These are phyloP conservation scores for Gentiana straminea DNA, from an alignment of 257 asterid species.

Conservation along the genomic window DNA sequence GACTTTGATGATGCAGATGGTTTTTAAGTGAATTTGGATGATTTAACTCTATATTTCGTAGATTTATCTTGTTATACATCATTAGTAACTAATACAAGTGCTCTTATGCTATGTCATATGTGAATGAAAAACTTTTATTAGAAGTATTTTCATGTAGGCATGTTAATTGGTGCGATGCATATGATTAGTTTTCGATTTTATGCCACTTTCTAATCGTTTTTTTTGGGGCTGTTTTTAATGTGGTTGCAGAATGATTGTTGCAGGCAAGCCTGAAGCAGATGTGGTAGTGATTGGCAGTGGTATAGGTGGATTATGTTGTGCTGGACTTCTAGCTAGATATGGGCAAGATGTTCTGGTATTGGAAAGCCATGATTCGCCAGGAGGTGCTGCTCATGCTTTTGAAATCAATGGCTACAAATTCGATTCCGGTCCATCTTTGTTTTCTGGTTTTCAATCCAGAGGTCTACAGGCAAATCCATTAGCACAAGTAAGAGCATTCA, in stretches of 20 bases:
- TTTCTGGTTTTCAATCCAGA: constrained; percentile 88
- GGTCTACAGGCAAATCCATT: constrained; percentile 97
- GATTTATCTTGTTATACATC: too few relatives aligned
- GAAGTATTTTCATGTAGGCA: too few relatives aligned
- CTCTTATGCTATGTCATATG: too few relatives aligned
- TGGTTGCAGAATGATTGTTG: constrained; percentile 44
- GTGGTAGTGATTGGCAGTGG: constrained; percentile 86
- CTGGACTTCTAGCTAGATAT: constrained; percentile 79
- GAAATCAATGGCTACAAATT: constrained; percentile 68
- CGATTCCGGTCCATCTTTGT: constrained; percentile 91
- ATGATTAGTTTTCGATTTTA: too few relatives aligned
- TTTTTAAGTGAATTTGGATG: too few relatives aligned
- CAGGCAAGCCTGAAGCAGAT: constrained; percentile 89
- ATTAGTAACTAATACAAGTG: too few relatives aligned
- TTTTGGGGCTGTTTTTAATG: constrained; percentile 16
- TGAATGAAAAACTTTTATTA: too few relatives aligned
- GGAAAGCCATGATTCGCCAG: constrained; percentile 89
- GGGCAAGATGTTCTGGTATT: constrained; percentile 68
- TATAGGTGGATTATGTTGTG: constrained; percentile 85
- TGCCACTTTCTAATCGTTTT: too few relatives aligned
- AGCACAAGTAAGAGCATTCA: constrained; percentile 48
- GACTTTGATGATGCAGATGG: too few relatives aligned
- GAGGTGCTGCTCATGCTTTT: constrained; percentile 95
- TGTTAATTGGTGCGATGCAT: too few relatives aligned
- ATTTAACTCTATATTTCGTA: too few relatives aligned